phyloP scores from a whole-genome alignment of 2,329 filamentous ascomycete genomes.

The Daldinia sp. region DNA sequence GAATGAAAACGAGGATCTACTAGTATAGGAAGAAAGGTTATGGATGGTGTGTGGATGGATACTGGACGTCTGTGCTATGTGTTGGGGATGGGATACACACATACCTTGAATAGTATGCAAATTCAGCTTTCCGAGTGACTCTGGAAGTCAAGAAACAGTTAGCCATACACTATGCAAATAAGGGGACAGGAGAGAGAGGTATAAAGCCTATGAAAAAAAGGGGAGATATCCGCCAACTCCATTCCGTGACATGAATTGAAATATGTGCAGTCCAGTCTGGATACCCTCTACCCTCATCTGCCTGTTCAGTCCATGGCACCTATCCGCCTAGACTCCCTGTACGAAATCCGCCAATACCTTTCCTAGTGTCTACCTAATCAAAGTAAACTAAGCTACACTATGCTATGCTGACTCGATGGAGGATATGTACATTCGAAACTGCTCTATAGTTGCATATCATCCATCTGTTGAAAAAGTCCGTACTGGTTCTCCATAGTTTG shows the following conservation, averaged over 20 bases:
- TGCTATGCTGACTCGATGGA: constrained; percentile 19
- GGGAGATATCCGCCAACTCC: constrained; percentile 38
- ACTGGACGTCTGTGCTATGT: constrained; percentile 1
- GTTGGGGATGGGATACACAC: constrained; percentile 20
- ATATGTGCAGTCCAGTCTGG: constrained; percentile 41
- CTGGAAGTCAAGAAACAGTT: constrained; percentile 33
- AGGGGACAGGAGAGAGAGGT: constrained; percentile 28
- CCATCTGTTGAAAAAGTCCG: constrained; percentile 67
- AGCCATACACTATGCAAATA: constrained; percentile 35
- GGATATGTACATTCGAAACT: constrained; percentile 33
- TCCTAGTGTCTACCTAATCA: constrained; percentile 27
- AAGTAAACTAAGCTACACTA: constrained; percentile 30
- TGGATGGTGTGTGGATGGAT: not conserved
- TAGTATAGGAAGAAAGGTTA: not conserved
- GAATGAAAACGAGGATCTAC: not conserved
- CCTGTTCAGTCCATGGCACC: not conserved
- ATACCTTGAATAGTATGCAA: constrained; percentile 24
- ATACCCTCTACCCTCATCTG: constrained; percentile 12
- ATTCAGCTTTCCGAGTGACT: constrained; percentile 15
- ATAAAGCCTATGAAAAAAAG: constrained; percentile 35
- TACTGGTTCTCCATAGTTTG: constrained; percentile 77
- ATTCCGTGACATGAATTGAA: constrained; percentile 38
- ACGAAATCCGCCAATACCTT: not conserved
- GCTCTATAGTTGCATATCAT: constrained; percentile 48
- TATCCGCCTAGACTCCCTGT: not conserved